A percentile compares a stretch with the other conserved stretches of the same genome.
phyloP scores from a whole-genome alignment of 768 basidiomycete genomes.

The Podaxis mareebaensis region DNA sequence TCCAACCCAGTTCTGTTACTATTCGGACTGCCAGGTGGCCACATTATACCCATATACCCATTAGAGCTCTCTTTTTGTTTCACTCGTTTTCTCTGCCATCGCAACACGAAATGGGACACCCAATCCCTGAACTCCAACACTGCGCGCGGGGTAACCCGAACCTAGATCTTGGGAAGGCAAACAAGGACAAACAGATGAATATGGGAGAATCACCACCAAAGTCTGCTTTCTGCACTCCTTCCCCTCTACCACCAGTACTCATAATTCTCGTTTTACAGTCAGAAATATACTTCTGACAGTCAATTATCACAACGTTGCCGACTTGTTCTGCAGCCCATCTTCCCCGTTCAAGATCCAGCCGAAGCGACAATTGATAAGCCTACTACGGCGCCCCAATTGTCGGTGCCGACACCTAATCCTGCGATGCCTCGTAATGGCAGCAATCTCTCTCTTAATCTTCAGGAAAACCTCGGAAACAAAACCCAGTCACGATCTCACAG shows the following conservation, averaged over 20 bases:
- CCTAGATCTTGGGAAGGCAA: slow-evolving; percentile 17
- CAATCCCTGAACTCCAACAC: slow-evolving; percentile 11
- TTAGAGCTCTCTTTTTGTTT: not conserved
- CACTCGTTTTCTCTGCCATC: not conserved
- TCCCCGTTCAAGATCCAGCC: not conserved
- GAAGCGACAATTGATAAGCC: slow-evolving; percentile 8
- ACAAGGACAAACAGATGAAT: slow-evolving; percentile 24
- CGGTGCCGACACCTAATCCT: not conserved
- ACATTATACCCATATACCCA: slow-evolving; percentile 1
- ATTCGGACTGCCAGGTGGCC: not conserved
- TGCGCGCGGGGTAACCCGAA: slow-evolving; percentile 21
- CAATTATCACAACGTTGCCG: not conserved
- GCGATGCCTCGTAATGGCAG: slow-evolving; percentile 31
- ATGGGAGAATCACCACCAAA: slow-evolving; percentile 11
- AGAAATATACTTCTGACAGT: not conserved
- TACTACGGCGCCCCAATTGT: not conserved
- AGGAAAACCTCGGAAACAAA: slow-evolving; percentile 4
- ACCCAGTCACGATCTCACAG: not conserved
- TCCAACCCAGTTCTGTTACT: not conserved
- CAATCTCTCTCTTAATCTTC: slow-evolving; percentile 21
- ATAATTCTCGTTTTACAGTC: slow-evolving; percentile 2
- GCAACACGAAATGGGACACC: slow-evolving; percentile 3
- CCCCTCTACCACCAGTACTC: slow-evolving; percentile 14
- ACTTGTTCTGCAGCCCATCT: not conserved
- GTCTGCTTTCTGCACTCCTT: slow-evolving; percentile 18